phyloP scores from a whole-genome alignment of 2,329 filamentous ascomycete species.

The Ilyonectria destructans region DNA sequence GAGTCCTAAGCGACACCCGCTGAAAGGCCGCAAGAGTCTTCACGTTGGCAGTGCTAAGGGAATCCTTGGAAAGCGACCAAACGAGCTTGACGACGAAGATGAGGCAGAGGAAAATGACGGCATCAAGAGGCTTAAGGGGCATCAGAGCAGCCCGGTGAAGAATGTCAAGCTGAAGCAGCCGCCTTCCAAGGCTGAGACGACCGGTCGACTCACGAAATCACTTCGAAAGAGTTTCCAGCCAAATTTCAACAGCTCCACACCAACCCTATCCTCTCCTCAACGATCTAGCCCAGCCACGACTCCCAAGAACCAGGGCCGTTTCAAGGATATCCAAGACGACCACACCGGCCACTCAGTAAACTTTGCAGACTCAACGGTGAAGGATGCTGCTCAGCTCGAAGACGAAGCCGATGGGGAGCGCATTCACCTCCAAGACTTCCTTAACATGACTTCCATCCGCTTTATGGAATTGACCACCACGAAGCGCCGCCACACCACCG shows the following conservation, averaged over 20 bases:
- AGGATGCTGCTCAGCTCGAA: constrained; percentile 61
- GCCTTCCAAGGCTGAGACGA: constrained; percentile 77
- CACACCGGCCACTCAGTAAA: constrained; percentile 63
- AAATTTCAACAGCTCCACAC: constrained; percentile 59
- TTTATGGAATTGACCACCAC: constrained; percentile 99
- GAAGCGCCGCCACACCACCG: constrained; percentile 89
- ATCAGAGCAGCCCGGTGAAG: constrained; percentile 84
- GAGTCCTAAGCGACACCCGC: constrained; percentile 80
- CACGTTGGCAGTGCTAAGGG: constrained; percentile 83
- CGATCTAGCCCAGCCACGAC: constrained; percentile 66
- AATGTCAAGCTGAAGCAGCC: constrained; percentile 80
- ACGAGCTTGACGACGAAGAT: constrained; percentile 79
- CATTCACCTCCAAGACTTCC: constrained; percentile 91
- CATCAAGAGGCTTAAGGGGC: constrained; percentile 80
- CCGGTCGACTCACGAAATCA: constrained; percentile 72
- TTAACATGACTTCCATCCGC: constrained; percentile 95
- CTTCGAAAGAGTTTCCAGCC: constrained; percentile 64
- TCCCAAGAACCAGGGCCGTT: constrained; percentile 70
- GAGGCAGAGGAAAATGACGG: constrained; percentile 73
- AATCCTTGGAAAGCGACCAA: constrained; percentile 81
- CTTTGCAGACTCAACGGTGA: constrained; percentile 60
- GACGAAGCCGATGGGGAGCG: constrained; percentile 69
- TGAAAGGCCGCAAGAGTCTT: constrained; percentile 82
- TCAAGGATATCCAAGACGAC: constrained; percentile 68
- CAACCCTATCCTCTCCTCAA: constrained; percentile 64